These are phyloP conservation scores for Cordia subcordata DNA, from an alignment of 257 asterid genomes.

Conservation along the genomic window DNA sequence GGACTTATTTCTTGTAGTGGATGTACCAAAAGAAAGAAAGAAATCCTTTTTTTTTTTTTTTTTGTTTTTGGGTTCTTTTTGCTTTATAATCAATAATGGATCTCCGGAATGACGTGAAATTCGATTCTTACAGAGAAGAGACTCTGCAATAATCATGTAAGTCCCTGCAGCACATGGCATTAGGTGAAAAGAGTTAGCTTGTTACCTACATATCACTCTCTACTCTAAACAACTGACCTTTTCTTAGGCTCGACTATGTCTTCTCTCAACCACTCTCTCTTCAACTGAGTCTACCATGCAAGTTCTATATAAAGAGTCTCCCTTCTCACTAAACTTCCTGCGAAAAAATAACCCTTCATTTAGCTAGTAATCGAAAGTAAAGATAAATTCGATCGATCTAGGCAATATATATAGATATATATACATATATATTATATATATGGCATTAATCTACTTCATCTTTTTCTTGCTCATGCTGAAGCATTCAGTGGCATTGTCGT, in stretches of 20 bases:
- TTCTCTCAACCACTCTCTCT: slow-evolving; percentile 11
- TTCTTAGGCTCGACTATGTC: slow-evolving; percentile 49
- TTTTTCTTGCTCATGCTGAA: slow-evolving; percentile 30
- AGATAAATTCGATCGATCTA: background rate
- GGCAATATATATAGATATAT: no score
- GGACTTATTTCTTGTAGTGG: no score
- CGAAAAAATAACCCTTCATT: background rate
- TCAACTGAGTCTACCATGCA: background rate
- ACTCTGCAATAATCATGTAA: no score
- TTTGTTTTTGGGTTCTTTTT: no score
- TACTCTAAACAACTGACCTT: slow-evolving; percentile 38
- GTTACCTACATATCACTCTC: slow-evolving; percentile 8
- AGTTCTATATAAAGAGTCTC: slow-evolving; percentile 22
- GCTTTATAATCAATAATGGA: no score
- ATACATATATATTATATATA: no score
- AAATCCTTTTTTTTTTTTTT: no score
- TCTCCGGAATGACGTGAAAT: no score
- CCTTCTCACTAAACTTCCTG: background rate
- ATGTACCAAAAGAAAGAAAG: no score
- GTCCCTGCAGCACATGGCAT: slow-evolving; percentile 60
- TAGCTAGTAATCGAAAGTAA: background rate
- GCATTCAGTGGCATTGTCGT: slow-evolving; percentile 21
- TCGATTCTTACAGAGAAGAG: background rate
- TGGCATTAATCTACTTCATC: slow-evolving; percentile 24
- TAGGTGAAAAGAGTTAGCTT: slow-evolving; percentile 38